Evolutionary conservation across 192 early-diverging fungal genomes (phyloP).

Genomic region (Coemansia asiatica): DNA sequence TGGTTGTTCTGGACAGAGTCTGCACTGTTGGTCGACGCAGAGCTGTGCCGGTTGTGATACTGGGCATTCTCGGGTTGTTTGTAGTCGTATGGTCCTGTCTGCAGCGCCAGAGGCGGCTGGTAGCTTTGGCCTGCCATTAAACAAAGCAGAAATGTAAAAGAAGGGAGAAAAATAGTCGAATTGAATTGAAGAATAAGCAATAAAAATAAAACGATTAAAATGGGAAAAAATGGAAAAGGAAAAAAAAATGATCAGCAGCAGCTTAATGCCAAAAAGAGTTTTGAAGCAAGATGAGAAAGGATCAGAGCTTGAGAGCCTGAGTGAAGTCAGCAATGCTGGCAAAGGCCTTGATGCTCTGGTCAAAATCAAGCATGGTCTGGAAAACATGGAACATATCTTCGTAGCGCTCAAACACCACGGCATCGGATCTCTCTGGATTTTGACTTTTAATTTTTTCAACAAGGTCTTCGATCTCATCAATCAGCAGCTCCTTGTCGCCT

Average conservation of each 20-base stretch:
- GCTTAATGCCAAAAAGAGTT: no score
- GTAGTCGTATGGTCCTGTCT: background rate
- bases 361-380: background rate
- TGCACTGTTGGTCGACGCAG: conserved; percentile 15
- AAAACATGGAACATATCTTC: background rate
- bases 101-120: conserved; percentile 11
- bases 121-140: background rate
- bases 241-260: no score
- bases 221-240: background rate
- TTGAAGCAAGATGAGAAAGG: background rate
- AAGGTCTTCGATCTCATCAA: conserved; percentile 10
- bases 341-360: background rate
- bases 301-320: background rate
- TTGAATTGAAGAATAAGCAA: conserved; percentile 4
- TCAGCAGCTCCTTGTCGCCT: conserved; percentile 2
- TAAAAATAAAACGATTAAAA: background rate
- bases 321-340: conserved; percentile 3
- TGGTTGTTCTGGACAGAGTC: conserved; percentile 28
- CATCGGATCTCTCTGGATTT: background rate
- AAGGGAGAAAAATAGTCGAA: background rate
- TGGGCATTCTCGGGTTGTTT: background rate
- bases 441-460: background rate
- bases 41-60: background rate
- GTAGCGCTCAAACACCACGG: background rate
- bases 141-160: background rate